Evolutionary conservation across 768 basidiomycete genomes (phyloP).

Genomic region (Amanita muscaria): DNA sequence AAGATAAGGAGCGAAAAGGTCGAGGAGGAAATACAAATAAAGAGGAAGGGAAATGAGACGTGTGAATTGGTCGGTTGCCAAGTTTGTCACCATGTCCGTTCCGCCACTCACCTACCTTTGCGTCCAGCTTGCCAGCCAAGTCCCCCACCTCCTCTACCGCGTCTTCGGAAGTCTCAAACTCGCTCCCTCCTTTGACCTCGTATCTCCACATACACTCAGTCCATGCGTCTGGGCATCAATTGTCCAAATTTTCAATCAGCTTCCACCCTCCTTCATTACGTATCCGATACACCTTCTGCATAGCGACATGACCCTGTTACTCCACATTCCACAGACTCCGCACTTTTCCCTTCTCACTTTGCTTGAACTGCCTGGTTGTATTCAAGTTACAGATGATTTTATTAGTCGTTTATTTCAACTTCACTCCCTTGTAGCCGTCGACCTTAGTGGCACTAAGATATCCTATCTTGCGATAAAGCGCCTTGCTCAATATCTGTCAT

Average conservation of each 20-base stretch:
- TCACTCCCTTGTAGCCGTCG: constrained; percentile 52
- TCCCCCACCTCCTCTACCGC: constrained; percentile 34
- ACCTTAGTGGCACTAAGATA: constrained; percentile 46
- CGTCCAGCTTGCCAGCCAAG: constrained; percentile 31
- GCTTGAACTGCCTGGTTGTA: constrained; percentile 48
- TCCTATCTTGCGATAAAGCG: constrained; percentile 43
- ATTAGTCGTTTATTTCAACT: constrained; percentile 42
- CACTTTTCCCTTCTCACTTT: constrained; percentile 59
- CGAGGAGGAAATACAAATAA: constrained; percentile 6
- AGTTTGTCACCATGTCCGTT: constrained; percentile 13
- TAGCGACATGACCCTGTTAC: constrained; percentile 44
- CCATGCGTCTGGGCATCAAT: constrained; percentile 57
- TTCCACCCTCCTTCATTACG: constrained; percentile 34
- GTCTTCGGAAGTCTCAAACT: constrained; percentile 17
- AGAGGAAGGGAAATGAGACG: not conserved
- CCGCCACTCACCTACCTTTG: constrained; percentile 51
- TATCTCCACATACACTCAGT: constrained; percentile 30
- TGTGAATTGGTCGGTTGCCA: not conserved
- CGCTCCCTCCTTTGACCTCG: constrained; percentile 6
- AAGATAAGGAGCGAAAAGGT: constrained; percentile 8
- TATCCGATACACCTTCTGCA: constrained; percentile 48
- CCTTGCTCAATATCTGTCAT: constrained; percentile 49
- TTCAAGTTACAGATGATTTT: constrained; percentile 49
- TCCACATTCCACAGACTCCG: constrained; percentile 42
- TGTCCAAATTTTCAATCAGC: constrained; percentile 46